A percentile compares a stretch with the other conserved stretches of the same genome.
These are phyloP conservation scores for Pleomassaria siparia DNA, from an alignment of 2,329 filamentous ascomycete species.

Conservation along the genomic window DNA sequence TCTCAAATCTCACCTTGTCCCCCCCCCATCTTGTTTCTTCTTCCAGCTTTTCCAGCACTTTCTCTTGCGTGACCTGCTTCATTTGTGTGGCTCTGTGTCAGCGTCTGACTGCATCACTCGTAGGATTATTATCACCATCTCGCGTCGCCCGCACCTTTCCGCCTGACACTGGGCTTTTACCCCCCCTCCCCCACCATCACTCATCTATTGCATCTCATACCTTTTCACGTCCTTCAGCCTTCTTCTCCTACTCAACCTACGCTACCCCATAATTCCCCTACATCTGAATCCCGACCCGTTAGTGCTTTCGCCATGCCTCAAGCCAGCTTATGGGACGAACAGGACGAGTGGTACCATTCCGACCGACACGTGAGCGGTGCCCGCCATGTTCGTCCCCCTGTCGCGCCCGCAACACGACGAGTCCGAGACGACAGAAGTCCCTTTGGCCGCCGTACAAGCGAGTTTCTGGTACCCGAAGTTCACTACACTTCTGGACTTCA, in stretches of 20 bases:
- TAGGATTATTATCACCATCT: slow-evolving; percentile 7
- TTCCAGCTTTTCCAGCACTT: slow-evolving; percentile 7
- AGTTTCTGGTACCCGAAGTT: slow-evolving; percentile 33
- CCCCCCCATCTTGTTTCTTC: slow-evolving; percentile 17
- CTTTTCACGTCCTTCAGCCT: neutral
- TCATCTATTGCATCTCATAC: neutral
- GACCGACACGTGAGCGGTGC: slow-evolving; percentile 24
- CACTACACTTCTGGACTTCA: slow-evolving; percentile 39
- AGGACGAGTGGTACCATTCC: slow-evolving; percentile 33
- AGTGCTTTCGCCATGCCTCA: slow-evolving; percentile 22
- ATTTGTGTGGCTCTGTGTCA: slow-evolving; percentile 22
- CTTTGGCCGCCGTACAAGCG: slow-evolving; percentile 28
- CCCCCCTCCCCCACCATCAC: neutral
- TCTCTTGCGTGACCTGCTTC: slow-evolving; percentile 10
- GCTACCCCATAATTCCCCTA: slow-evolving; percentile 4
- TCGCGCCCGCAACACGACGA: slow-evolving; percentile 12
- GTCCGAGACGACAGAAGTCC: slow-evolving; percentile 22
- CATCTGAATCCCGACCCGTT: neutral
- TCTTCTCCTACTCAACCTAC: neutral
- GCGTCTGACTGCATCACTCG: slow-evolving; percentile 15
- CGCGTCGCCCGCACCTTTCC: slow-evolving; percentile 12
- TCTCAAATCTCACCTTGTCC: slow-evolving; percentile 14
- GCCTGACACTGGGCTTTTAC: slow-evolving; percentile 2
- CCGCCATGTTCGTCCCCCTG: slow-evolving; percentile 32
- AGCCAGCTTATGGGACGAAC: slow-evolving; percentile 30